Evolutionary conservation across 768 basidiomycete species (phyloP).

Genomic region (Phanerochaete carnosa): DNA sequence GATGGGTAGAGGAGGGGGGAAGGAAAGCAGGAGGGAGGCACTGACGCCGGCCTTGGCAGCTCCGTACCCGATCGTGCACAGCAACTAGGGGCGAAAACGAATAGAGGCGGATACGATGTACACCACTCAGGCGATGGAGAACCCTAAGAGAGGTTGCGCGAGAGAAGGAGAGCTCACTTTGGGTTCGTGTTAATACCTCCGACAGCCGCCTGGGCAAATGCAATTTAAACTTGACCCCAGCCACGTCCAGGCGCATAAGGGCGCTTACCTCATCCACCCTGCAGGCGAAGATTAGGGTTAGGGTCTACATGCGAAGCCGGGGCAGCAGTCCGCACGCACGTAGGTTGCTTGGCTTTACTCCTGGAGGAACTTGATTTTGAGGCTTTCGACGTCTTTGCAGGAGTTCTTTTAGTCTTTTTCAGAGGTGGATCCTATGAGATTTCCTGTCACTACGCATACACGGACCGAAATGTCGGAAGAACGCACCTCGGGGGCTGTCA

Average conservation of each 20-base stretch:
- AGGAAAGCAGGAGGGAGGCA: background rate
- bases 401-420: constrained; percentile 18
- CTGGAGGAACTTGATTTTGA: constrained; percentile 19
- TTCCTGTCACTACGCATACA: background rate
- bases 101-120: background rate
- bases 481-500: background rate
- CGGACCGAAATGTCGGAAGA: background rate
- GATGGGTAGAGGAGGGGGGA: constrained; percentile 15
- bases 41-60: constrained; percentile 1
- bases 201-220: constrained; percentile 1
- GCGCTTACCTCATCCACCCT: constrained; percentile 12
- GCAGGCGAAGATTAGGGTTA: constrained; percentile 1
- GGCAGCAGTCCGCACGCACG: background rate
- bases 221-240: background rate
- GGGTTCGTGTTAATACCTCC: constrained; percentile 1
- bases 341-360: constrained; percentile 3
- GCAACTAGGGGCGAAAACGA: background rate
- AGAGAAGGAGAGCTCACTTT: background rate
- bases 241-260: background rate
- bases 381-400: constrained; percentile 41
- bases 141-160: background rate
- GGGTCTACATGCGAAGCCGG: constrained; percentile 2
- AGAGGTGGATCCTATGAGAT: constrained; percentile 3
- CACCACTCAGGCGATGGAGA: background rate
- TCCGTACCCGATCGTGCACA: background rate